Percentiles rank a stretch among this genome's conserved stretches.
phyloP scores from a whole-genome alignment of 179 eudicot species.

The Corrigiola litoralis region DNA sequence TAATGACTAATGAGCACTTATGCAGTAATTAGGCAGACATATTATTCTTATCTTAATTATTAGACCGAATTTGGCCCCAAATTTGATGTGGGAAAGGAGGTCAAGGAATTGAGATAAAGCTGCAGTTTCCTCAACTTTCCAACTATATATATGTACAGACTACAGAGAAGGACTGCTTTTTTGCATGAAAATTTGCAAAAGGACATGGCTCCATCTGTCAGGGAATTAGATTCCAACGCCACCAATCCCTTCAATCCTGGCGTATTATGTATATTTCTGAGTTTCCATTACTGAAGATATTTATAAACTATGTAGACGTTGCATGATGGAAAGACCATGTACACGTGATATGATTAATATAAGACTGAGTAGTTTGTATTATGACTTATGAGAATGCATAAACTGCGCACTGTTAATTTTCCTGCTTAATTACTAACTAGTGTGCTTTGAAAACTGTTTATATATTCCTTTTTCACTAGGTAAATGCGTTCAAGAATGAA shows the following conservation, averaged over 20 bases:
- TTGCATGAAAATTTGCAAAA: conserved; percentile 36
- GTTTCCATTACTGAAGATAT: background rate
- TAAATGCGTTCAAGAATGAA: no score
- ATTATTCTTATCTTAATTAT: no score
- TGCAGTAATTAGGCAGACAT: no score
- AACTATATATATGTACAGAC: conserved; percentile 16
- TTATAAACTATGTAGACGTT: conserved; percentile 12
- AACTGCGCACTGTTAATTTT: background rate
- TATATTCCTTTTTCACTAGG: conserved; percentile 1
- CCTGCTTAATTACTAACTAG: background rate
- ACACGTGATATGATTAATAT: conserved; percentile 19
- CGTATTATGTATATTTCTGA: background rate
- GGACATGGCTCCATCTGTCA: conserved; percentile 32
- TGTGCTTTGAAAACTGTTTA: background rate
- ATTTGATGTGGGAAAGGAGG: conserved; percentile 16
- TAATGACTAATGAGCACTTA: no score
- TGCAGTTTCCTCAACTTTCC: conserved; percentile 30
- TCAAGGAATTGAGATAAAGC: conserved; percentile 29
- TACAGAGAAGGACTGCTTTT: conserved; percentile 10
- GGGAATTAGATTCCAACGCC: conserved; percentile 45
- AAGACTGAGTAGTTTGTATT: no score
- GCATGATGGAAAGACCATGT: conserved; percentile 21
- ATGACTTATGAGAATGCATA: no score
- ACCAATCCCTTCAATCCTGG: conserved; percentile 23
- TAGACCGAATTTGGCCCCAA: background rate